Evolutionary conservation across 148 eudicot species (phyloP).

Genomic region (Camellia granthamiana): DNA sequence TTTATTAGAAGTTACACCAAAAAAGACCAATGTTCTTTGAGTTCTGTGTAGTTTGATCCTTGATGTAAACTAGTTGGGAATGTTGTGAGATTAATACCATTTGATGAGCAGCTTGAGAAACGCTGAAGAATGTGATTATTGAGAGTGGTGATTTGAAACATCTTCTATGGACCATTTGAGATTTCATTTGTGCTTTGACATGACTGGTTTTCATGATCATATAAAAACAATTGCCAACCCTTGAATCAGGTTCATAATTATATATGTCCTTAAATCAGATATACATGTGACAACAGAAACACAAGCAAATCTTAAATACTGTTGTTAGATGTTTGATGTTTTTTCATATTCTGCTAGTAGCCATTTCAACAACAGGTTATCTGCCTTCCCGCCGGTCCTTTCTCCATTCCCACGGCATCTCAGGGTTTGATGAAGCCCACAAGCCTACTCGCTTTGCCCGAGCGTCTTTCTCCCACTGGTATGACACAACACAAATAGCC

Average conservation of each 20-base stretch:
- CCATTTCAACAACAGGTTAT: not conserved
- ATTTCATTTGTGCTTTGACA: not conserved
- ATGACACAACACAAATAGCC: not conserved
- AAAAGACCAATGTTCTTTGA: no score
- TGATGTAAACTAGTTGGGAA: not conserved
- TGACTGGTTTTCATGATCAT: no score
- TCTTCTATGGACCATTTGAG: not conserved
- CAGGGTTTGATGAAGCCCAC: slow-evolving; percentile 81
- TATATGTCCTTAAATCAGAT: not conserved
- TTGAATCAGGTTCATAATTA: no score
- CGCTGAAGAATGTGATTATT: not conserved
- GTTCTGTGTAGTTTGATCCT: not conserved
- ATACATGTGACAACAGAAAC: not conserved
- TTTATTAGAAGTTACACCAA: no score
- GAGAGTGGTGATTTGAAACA: not conserved
- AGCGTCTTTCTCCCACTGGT: slow-evolving; percentile 87
- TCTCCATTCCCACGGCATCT: slow-evolving; percentile 96
- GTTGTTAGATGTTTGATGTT: not conserved
- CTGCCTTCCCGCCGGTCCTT: slow-evolving; percentile 42
- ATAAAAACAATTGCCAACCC: no score
- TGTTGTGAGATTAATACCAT: not conserved
- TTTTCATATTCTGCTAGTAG: not conserved
- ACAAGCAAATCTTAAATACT: not conserved
- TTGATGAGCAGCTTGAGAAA: not conserved
- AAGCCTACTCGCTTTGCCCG: slow-evolving; percentile 69